Evolutionary conservation across 257 asterid species (phyloP).

Genomic region (Rehmannia glutinosa): DNA sequence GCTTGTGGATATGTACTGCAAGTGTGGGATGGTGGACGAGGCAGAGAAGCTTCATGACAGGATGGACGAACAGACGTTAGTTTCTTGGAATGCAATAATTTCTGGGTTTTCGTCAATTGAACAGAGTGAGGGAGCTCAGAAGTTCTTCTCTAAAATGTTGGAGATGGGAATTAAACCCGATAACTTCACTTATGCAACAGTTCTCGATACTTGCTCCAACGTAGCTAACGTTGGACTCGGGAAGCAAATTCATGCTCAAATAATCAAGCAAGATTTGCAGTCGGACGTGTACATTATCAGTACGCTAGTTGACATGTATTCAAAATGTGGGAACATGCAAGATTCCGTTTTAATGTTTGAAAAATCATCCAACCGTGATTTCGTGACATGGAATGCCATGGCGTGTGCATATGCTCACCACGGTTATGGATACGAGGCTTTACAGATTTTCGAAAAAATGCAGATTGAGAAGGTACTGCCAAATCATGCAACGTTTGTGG

Average conservation of each 20-base stretch:
- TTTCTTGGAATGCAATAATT: conserved; percentile 88
- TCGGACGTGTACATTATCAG: conserved; percentile 70
- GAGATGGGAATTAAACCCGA: conserved; percentile 66
- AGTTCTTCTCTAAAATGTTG: conserved; percentile 57
- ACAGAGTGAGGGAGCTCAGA: conserved; percentile 77
- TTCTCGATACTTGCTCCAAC: conserved; percentile 85
- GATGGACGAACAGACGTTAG: conserved; percentile 51
- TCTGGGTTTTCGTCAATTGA: conserved; percentile 70
- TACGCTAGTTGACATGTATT: conserved; percentile 94
- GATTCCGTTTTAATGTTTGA: conserved; percentile 68
- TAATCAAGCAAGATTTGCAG: conserved; percentile 75
- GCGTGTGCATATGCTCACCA: conserved; percentile 83
- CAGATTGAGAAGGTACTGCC: conserved; percentile 48
- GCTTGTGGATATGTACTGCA: conserved; percentile 87
- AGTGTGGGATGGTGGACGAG: conserved; percentile 71
- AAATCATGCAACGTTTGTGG: conserved; percentile 81
- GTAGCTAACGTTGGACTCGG: conserved; percentile 83
- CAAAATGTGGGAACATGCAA: conserved; percentile 79
- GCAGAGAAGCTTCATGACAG: conserved; percentile 74
- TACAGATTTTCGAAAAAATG: conserved; percentile 54
- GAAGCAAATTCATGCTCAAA: conserved; percentile 87
- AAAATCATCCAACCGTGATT: conserved; percentile 60
- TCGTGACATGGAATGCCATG: conserved; percentile 87
- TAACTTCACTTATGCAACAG: conserved; percentile 82
- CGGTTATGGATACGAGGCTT: conserved; percentile 68